Evolutionary conservation across 306 rosid genomes (phyloP).

Genomic region (Dicorynia guianensis): DNA sequence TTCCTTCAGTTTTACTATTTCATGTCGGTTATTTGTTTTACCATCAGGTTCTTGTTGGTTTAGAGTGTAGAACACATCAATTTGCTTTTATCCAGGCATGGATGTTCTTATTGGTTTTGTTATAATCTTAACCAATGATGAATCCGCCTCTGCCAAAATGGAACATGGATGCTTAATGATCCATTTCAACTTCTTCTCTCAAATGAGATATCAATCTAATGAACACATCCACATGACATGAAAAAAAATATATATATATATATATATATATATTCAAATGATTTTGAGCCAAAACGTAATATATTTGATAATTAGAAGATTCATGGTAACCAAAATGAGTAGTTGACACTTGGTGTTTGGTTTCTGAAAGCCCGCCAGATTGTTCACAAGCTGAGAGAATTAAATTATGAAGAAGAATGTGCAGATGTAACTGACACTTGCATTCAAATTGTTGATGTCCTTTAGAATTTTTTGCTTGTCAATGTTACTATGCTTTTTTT

Average conservation of each 20-base stretch:
- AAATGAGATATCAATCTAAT: background rate
- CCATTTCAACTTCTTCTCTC: background rate
- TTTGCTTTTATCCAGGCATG: background rate
- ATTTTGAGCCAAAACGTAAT: background rate
- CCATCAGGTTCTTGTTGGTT: background rate
- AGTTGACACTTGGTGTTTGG: slow-evolving; percentile 33
- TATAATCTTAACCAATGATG: no score
- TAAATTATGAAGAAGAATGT: background rate
- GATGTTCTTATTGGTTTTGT: no score
- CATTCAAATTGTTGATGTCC: no score
- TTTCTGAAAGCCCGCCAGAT: background rate
- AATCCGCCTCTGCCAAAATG: background rate
- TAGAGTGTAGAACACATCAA: no score
- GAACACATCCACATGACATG: no score
- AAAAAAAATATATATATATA: no score
- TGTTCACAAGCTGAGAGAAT: background rate
- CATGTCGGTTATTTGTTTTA: background rate
- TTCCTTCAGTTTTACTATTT: no score
- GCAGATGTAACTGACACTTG: background rate
- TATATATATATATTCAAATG: no score
- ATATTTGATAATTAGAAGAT: background rate
- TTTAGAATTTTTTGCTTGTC: no score
- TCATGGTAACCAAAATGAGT: slow-evolving; percentile 6
- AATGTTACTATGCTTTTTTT: no score
- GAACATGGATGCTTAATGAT: background rate